Percentiles rank a stretch among this genome's conserved stretches.
These are phyloP conservation scores for Lepidium sativum DNA, from an alignment of 345 rosid species.

Conservation along the genomic window DNA sequence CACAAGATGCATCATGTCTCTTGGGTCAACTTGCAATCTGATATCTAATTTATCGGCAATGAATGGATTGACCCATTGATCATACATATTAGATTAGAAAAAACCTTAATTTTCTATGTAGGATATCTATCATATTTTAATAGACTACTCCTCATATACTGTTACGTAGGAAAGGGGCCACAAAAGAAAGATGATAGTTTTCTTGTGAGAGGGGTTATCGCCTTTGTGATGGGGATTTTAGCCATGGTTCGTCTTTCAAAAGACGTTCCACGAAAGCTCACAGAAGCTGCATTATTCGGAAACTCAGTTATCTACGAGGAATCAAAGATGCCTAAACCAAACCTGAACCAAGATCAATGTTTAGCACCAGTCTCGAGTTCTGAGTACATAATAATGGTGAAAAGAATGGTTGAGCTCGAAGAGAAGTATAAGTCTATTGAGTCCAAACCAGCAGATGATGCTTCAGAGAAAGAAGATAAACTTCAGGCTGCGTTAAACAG, in stretches of 20 bases:
- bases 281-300: conserved; percentile 41
- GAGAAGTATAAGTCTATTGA: conserved; percentile 37
- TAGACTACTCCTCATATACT: neutral
- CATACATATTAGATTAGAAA: too few species aligned
- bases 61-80: too few species aligned
- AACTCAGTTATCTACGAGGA: conserved; percentile 14
- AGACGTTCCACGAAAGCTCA: conserved; percentile 47
- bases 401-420: conserved; percentile 67
- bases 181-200: conserved; percentile 21
- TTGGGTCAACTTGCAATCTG: too few species aligned
- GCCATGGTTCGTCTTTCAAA: conserved; percentile 53
- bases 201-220: conserved; percentile 44
- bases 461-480: conserved; percentile 60
- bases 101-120: too few species aligned
- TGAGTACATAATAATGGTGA: conserved; percentile 49
- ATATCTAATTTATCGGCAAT: too few species aligned
- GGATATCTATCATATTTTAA: too few species aligned
- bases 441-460: conserved; percentile 27
- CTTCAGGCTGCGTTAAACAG: conserved; percentile 53
- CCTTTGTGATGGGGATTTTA: conserved; percentile 53
- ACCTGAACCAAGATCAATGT: conserved; percentile 1
- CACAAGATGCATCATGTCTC: too few species aligned
- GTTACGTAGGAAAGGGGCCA: conserved; percentile 12
- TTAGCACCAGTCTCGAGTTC: conserved; percentile 34
- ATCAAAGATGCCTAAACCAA: neutral